These are phyloP conservation scores for Cutaneotrichosporon mucoides DNA, from an alignment of 1,284 basidiomycete species.

Conservation along the genomic window DNA sequence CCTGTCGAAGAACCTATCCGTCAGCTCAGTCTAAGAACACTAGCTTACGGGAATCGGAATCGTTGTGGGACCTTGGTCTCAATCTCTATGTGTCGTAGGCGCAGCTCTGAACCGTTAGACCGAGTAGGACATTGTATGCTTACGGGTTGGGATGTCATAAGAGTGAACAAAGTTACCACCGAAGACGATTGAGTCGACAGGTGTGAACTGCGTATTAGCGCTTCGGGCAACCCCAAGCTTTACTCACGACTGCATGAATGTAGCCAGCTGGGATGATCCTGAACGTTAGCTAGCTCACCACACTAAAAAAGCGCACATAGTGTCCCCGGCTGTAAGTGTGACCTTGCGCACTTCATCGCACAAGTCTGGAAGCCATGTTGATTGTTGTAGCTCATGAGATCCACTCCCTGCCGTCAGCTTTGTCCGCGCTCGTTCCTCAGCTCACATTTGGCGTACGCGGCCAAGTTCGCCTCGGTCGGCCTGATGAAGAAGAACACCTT, in stretches of 20 bases:
- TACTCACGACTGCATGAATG: constrained; percentile 88
- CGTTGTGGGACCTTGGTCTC: constrained; percentile 89
- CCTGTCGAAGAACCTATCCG: constrained; percentile 58
- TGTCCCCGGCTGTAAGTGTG: constrained; percentile 75
- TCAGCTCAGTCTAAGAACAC: too few species aligned
- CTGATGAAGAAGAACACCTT: constrained; percentile 94
- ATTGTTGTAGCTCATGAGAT: constrained; percentile 72
- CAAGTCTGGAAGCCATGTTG: constrained; percentile 80
- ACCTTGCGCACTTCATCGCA: constrained; percentile 80
- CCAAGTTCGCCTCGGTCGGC: constrained; percentile 79
- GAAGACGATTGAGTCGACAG: constrained; percentile 86
- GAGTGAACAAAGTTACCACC: constrained; percentile 96
- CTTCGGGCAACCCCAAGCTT: neutral
- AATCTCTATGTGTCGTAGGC: constrained; percentile 85
- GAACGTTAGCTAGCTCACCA: neutral
- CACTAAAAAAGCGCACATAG: constrained; percentile 58
- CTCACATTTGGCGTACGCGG: constrained; percentile 57
- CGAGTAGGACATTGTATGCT: neutral
- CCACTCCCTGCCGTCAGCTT: constrained; percentile 57
- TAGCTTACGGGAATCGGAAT: constrained; percentile 74
- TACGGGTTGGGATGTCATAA: constrained; percentile 30
- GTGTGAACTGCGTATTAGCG: constrained; percentile 66
- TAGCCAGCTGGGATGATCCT: constrained; percentile 90
- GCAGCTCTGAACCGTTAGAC: constrained; percentile 59
- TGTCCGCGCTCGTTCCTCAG: too few species aligned